Conservation (phyloP, 2,329 filamentous ascomycete species). For the Venturia carpophila region DNA sequence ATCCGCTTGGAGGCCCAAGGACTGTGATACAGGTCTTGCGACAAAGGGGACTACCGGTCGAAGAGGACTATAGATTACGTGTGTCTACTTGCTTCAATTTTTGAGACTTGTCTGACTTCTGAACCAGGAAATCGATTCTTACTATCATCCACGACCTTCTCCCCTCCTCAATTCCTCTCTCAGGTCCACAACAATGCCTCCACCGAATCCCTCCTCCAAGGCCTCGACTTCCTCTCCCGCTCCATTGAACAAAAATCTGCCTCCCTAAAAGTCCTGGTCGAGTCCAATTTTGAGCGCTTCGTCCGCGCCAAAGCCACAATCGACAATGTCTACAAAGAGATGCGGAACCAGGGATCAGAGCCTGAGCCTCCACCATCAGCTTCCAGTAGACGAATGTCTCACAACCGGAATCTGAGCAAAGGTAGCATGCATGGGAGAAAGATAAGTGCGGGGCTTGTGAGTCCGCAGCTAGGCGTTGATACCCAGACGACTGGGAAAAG, state of each 20-base stretch:
- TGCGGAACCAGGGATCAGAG: slow-evolving; percentile 64
- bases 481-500: slow-evolving; percentile 47
- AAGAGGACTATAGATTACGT: slow-evolving; percentile 75
- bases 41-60: slow-evolving; percentile 67
- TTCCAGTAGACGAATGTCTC: slow-evolving; percentile 31
- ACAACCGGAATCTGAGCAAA: slow-evolving; percentile 61
- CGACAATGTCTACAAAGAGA: slow-evolving; percentile 97
- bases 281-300: slow-evolving; percentile 97
- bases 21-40: slow-evolving; percentile 78
- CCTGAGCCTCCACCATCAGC: slow-evolving; percentile 24
- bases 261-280: slow-evolving; percentile 89
- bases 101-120: not conserved
- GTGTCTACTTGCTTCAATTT: slow-evolving; percentile 30
- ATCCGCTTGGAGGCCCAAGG: slow-evolving; percentile 79
- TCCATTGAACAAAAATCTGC: slow-evolving; percentile 98
- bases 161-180: slow-evolving; percentile 81
- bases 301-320: slow-evolving; percentile 96
- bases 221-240: slow-evolving; percentile 75
- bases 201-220: slow-evolving; percentile 69
- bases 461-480: slow-evolving; percentile 31
- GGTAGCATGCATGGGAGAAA: slow-evolving; percentile 52
- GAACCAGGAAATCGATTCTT: slow-evolving; percentile 72
- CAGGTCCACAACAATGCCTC: slow-evolving; percentile 83
- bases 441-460: slow-evolving; percentile 30
- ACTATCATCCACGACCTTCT: slow-evolving; percentile 91